Percentiles rank a stretch among this genome's conserved stretches.
phyloP scores from a whole-genome alignment of 345 rosid genomes.

The Eucalyptus rudis region DNA sequence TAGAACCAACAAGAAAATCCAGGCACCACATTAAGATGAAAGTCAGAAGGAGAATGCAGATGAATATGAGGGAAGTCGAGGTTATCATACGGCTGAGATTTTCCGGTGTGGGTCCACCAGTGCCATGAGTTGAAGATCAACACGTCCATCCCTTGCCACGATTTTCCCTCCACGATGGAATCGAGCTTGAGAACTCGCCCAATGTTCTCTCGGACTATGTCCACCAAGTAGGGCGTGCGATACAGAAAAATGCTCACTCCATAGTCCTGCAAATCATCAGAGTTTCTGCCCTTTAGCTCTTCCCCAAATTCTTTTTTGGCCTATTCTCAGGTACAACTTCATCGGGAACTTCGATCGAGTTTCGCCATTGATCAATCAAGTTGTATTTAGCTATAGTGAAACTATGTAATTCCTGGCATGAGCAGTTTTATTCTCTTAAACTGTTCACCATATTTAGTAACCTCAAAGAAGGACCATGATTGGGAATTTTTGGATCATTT shows the following conservation, averaged over 20 bases:
- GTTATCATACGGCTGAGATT: slow-evolving; percentile 36
- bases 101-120: slow-evolving; percentile 90
- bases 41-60: background rate
- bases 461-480: background rate
- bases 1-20: background rate
- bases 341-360: background rate
- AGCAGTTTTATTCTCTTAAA: background rate
- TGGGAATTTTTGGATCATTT: no score
- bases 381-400: background rate
- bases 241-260: slow-evolving; percentile 51
- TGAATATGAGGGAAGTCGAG: background rate
- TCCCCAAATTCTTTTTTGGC: background rate
- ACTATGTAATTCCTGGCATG: background rate
- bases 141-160: slow-evolving; percentile 79
- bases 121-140: slow-evolving; percentile 92
- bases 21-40: background rate
- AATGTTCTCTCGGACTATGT: slow-evolving; percentile 35
- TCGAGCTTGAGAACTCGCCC: slow-evolving; percentile 63
- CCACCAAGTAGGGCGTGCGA: slow-evolving; percentile 81
- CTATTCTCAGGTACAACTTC: background rate
- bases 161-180: slow-evolving; percentile 49
- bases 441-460: background rate
- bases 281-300: background rate
- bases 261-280: slow-evolving; percentile 35
- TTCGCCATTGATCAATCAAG: background rate